Conservation (phyloP, 352 stramenopile species). For the Phytophthora podocarpi region DNA sequence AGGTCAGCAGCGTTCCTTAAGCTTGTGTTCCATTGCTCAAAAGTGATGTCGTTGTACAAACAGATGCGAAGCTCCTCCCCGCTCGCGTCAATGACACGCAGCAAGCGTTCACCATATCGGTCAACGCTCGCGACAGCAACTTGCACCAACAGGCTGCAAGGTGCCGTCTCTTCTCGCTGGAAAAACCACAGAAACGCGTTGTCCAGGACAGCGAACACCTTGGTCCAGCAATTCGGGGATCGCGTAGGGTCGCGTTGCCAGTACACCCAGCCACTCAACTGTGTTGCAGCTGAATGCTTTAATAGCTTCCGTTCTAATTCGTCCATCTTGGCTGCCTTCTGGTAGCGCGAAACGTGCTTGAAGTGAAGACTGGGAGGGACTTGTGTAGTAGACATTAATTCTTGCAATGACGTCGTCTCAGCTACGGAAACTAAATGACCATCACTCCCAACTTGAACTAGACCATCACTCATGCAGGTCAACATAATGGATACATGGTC, state of each 20-base stretch:
- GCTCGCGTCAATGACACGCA: conserved; percentile 53
- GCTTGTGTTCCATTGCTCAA: conserved; percentile 38
- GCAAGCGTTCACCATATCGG: conserved; percentile 31
- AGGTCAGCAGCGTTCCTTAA: conserved; percentile 45
- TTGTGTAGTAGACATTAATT: conserved; percentile 3
- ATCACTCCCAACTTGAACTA: conserved; percentile 20
- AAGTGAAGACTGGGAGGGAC: no score
- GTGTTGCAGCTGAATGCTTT: conserved; percentile 17
- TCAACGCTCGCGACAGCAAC: conserved; percentile 54
- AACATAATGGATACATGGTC: no score
- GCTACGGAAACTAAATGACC: neutral
- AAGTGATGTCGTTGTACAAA: conserved; percentile 31
- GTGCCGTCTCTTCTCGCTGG: conserved; percentile 39
- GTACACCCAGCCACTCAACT: conserved; percentile 51
- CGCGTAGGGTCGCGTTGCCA: conserved; percentile 41
- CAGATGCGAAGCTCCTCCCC: conserved; percentile 56
- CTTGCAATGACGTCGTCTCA: neutral
- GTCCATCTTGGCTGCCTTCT: neutral
- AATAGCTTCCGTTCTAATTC: neutral
- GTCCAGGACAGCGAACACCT: conserved; percentile 63
- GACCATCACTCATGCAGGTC: conserved; percentile 19
- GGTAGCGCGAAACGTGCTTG: no score
- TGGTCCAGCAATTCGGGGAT: conserved; percentile 54
- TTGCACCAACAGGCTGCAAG: conserved; percentile 49
- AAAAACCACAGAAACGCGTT: conserved; percentile 65